phyloP scores from a whole-genome alignment of 805 yeast species.

The Cyberlindnera amylophila region DNA sequence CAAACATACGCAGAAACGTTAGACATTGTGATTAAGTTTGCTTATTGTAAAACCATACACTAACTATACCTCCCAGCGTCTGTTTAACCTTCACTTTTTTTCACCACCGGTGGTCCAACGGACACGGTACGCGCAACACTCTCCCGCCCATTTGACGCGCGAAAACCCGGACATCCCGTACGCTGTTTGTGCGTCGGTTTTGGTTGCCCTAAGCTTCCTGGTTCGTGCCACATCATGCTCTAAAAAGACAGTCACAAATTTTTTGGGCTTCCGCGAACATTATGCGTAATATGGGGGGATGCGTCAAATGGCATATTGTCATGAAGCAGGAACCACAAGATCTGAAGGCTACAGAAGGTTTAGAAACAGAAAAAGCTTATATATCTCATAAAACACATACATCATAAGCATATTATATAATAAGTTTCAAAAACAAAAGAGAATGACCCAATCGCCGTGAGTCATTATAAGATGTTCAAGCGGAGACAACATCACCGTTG shows the following conservation, averaged over 20 bases:
- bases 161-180: not conserved
- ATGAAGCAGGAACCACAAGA: no score
- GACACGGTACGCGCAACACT: not conserved
- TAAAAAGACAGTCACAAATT: not conserved
- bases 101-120: not conserved
- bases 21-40: slow-evolving; percentile 24
- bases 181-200: not conserved
- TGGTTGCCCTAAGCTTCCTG: not conserved
- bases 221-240: not conserved
- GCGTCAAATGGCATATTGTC: no score
- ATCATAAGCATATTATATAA: not conserved
- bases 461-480: not conserved
- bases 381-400: not conserved
- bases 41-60: not conserved
- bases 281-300: no score
- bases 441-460: not conserved
- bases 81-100: not conserved
- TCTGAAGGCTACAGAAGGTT: not conserved
- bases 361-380: no score
- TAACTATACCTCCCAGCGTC: not conserved
- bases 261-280: not conserved
- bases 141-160: not conserved
- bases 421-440: not conserved
- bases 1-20: slow-evolving; percentile 30
- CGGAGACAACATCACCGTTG: slow-evolving; percentile 2